Evolutionary conservation across 495 filamentous ascomycete species (phyloP).

Genomic region (Bacidia gigantensis): DNA sequence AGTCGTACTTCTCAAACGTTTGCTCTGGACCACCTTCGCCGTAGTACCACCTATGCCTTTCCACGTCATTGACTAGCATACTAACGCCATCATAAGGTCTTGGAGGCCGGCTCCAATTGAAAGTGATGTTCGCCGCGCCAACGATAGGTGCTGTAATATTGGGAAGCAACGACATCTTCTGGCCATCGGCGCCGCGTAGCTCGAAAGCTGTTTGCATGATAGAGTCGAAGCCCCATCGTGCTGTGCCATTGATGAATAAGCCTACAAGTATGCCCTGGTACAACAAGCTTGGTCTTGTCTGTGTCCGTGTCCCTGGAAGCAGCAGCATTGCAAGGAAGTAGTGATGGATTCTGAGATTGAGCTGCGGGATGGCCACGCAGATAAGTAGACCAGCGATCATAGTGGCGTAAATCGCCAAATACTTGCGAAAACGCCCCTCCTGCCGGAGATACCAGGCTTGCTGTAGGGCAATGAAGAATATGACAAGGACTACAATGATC

Average conservation of each 20-base stretch:
- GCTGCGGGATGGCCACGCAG: conserved; percentile 57
- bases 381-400: conserved; percentile 43
- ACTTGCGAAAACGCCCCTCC: conserved; percentile 53
- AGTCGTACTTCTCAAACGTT: conserved; percentile 14
- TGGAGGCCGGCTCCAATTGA: conserved; percentile 38
- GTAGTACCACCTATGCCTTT: conserved; percentile 55
- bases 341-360: conserved; percentile 86
- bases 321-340: conserved; percentile 81
- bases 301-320: conserved; percentile 70
- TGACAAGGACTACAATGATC: conserved; percentile 46
- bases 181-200: conserved; percentile 50
- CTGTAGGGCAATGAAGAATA: conserved; percentile 44
- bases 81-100: conserved; percentile 59
- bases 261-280: conserved; percentile 85
- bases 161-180: conserved; percentile 57
- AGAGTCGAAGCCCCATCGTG: conserved; percentile 84
- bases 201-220: conserved; percentile 72
- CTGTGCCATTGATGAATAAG: conserved; percentile 82
- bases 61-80: conserved; percentile 87
- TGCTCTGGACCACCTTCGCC: conserved; percentile 29
- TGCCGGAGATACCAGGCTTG: conserved; percentile 66
- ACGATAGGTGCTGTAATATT: conserved; percentile 28
- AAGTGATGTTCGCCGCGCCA: conserved; percentile 33
- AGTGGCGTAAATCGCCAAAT: conserved; percentile 60
- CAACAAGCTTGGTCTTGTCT: conserved; percentile 62